Base-by-base conservation (phyloP, 768 basidiomycete species). In the Phallus indusiatus region DNA sequence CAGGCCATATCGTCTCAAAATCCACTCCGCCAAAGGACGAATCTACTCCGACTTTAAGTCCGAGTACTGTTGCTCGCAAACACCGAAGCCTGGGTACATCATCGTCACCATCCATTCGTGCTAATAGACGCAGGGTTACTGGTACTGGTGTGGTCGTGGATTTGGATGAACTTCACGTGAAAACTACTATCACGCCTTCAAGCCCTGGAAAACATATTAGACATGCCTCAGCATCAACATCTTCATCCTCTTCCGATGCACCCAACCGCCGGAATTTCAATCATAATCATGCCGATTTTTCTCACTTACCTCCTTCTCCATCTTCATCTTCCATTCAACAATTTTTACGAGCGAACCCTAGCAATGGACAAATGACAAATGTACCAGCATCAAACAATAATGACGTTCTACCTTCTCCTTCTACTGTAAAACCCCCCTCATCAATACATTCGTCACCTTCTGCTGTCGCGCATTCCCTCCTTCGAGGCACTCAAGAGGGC, bases 311-410 rank as follows among this genome's bases (percentile, higher is more conserved):
- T 12, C 90, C 94, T 14, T 94, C 92, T 14, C 92, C 92, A 18
- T 91, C 92, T 1, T 84, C 90, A n/a, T 84, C 88, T 5, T 89
- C 89, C 5, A 92, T 94, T 59, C 86, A 90, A 60, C 88, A 90
- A 63, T 84, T 94, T 66, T 73, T 92, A 60, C 79, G 82, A 56
- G 71, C 73, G 8, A 69, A 73, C 22, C 65, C 72, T 16, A 68
- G 76, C 1, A 71, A 72, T 1, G 68, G 70, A 50, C 70, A 63
- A 65, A 71, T 64, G 67, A 75, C 20, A 28, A 28, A 28, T 69
- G 77, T 42, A 73, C 78, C 22, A 79, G 78, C 58, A 54, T 53
- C 61, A 17, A 49, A 34, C 47, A 47, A 58, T 35, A n/a, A 51
- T 56, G 22, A 59, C n/a, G 47, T 22, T 12, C 34, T 36, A 22